Evolutionary conservation across 805 yeast genomes (phyloP).

Genomic region (Hanseniaspora osmophila): DNA sequence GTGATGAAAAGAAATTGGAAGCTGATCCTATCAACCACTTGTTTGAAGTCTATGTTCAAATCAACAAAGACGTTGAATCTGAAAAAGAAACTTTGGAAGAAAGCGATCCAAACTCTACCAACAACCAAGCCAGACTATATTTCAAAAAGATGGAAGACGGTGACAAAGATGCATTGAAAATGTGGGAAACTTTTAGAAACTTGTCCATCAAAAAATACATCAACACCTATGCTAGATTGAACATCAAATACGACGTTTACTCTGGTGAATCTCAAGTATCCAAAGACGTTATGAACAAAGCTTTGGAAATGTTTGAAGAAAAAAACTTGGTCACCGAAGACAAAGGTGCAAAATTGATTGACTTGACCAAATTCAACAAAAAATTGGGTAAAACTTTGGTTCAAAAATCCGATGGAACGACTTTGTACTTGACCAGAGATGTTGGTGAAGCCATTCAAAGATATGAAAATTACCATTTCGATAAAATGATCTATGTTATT

Average conservation of each 20-base stretch:
- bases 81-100: slow-evolving; percentile 37
- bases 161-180: slow-evolving; percentile 57
- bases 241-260: slow-evolving; percentile 75
- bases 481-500: slow-evolving; percentile 90
- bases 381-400: slow-evolving; percentile 87
- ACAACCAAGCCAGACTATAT: slow-evolving; percentile 74
- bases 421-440: slow-evolving; percentile 87
- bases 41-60: slow-evolving; percentile 81
- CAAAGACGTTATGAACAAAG: slow-evolving; percentile 52
- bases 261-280: slow-evolving; percentile 95
- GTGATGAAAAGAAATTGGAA: slow-evolving; percentile 56
- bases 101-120: slow-evolving; percentile 32
- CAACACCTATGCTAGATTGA: slow-evolving; percentile 80
- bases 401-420: slow-evolving; percentile 90
- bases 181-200: slow-evolving; percentile 86
- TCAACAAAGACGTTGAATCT: slow-evolving; percentile 59
- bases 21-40: slow-evolving; percentile 85
- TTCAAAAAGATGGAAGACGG: slow-evolving; percentile 91
- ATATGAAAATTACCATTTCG: slow-evolving; percentile 69
- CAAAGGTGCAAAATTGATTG: slow-evolving; percentile 81
- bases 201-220: slow-evolving; percentile 76
- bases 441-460: slow-evolving; percentile 93
- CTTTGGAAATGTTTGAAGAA: slow-evolving; percentile 46
- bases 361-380: slow-evolving; percentile 71
- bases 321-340: slow-evolving; percentile 69